Percentiles rank a stretch among this genome's conserved stretches.
phyloP scores from a whole-genome alignment of 1,284 basidiomycete genomes.

The Irpex lacteus region DNA sequence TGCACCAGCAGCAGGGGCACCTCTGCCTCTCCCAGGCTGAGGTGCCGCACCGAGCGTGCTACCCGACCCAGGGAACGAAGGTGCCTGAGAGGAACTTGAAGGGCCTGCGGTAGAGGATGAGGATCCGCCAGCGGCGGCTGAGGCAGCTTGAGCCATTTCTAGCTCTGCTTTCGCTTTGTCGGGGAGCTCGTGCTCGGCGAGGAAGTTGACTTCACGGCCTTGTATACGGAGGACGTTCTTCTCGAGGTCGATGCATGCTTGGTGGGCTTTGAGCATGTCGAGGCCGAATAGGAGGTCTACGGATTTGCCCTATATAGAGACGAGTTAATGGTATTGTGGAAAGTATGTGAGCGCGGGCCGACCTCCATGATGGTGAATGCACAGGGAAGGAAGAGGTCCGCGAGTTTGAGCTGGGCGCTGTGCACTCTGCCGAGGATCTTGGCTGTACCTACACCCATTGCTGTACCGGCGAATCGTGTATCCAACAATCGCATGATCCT shows the following conservation, averaged over 20 bases:
- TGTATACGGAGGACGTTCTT: conserved; percentile 89
- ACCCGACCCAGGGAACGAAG: conserved; percentile 62
- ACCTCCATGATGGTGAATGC: conserved; percentile 96
- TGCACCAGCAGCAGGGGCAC: conserved; percentile 17
- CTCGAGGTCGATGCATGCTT: conserved; percentile 91
- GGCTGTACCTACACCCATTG: conserved; percentile 94
- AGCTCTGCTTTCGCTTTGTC: conserved; percentile 52
- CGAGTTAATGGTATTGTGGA: background rate
- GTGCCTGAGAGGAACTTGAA: conserved; percentile 16
- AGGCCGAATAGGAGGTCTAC: conserved; percentile 95
- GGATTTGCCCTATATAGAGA: conserved; percentile 76
- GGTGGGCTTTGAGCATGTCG: conserved; percentile 98
- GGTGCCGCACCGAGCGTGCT: conserved; percentile 45
- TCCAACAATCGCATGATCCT: conserved; percentile 92
- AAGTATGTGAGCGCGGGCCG: conserved; percentile 13
- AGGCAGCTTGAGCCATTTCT: conserved; percentile 14
- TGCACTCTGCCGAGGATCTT: conserved; percentile 94
- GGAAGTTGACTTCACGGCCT: conserved; percentile 82
- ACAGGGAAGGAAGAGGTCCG: conserved; percentile 83
- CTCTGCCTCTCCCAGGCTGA: conserved; percentile 22
- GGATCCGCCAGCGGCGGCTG: conserved; percentile 5
- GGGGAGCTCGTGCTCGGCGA: conserved; percentile 93
- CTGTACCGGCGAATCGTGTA: conserved; percentile 85
- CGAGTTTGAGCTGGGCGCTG: conserved; percentile 88
- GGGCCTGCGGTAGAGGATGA: conserved; percentile 18